phyloP scores from a whole-genome alignment of 1,284 basidiomycete species.

The Porodaedalea pini region DNA sequence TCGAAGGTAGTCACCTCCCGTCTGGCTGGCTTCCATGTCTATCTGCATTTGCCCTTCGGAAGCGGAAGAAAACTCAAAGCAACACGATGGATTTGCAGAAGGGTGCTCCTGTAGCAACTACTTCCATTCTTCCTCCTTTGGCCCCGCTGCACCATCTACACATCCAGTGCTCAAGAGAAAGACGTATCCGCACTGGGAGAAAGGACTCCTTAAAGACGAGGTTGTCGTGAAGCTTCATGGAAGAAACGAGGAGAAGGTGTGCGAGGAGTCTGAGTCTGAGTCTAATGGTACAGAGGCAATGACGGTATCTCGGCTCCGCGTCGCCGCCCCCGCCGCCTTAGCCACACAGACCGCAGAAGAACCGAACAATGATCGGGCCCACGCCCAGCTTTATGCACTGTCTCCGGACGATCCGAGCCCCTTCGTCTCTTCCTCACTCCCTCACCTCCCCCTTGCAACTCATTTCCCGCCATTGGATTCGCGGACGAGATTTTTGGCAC shows the following conservation, averaged over 20 bases:
- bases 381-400: not conserved
- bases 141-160: not conserved
- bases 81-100: not conserved
- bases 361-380: not conserved
- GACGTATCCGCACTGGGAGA: slow-evolving; percentile 8
- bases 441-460: slow-evolving; percentile 3
- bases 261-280: not conserved
- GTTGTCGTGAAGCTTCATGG: not conserved
- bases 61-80: not conserved
- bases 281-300: not conserved
- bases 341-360: not conserved
- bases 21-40: not conserved
- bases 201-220: not conserved
- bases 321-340: not conserved
- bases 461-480: slow-evolving; percentile 2
- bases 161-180: not conserved
- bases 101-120: not conserved
- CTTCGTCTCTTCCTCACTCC: not conserved
- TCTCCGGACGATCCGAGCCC: not conserved
- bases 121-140: not conserved
- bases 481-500: not conserved
- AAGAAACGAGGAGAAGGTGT: not conserved
- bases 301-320: not conserved
- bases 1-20: not conserved
- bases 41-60: not conserved